Conservation (phyloP, 768 basidiomycete species). For the Mycena floridula region DNA sequence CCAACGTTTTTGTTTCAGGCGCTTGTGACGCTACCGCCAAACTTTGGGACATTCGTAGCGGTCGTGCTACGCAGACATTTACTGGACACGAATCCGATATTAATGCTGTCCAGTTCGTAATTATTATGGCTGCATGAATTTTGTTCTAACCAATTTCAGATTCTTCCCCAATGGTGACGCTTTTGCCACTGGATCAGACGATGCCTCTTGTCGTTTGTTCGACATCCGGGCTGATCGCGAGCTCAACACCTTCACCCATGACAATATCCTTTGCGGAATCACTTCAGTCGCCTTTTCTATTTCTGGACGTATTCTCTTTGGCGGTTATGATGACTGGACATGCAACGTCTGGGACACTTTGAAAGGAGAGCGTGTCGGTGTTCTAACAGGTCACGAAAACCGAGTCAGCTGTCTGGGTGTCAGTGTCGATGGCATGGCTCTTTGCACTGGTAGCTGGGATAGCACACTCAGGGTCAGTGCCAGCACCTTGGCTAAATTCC, state of each 20-base stretch:
- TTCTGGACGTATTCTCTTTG: constrained; percentile 94
- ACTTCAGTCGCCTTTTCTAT: constrained; percentile 99
- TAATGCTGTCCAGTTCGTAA: constrained; percentile 92
- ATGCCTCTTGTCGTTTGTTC: constrained; percentile 96
- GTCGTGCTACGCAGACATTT: constrained; percentile 97
- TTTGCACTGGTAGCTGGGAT: constrained; percentile 99
- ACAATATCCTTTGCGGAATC: constrained; percentile 98
- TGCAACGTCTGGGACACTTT: constrained; percentile 99
- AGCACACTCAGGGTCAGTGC: constrained; percentile 82
- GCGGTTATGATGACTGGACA: constrained; percentile 99
- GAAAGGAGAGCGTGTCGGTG: constrained; percentile 97
- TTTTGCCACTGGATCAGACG: constrained; percentile 97
- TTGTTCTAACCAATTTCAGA: constrained; percentile 33
- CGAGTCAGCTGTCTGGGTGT: constrained; percentile 95
- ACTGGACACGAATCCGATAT: constrained; percentile 98
- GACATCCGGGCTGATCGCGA: constrained; percentile 98
- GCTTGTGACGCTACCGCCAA: constrained; percentile 99
- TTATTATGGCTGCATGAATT: constrained; percentile 1
- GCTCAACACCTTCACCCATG: constrained; percentile 94
- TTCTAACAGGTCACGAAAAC: constrained; percentile 97
- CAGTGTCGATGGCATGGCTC: constrained; percentile 93
- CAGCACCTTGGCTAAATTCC: constrained; percentile 3
- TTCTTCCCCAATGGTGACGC: constrained; percentile 99
- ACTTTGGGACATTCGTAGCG: constrained; percentile 97
- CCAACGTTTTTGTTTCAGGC: constrained; percentile 88